Conservation (phyloP, 257 asterid genomes). For the Prunella vulgaris region DNA sequence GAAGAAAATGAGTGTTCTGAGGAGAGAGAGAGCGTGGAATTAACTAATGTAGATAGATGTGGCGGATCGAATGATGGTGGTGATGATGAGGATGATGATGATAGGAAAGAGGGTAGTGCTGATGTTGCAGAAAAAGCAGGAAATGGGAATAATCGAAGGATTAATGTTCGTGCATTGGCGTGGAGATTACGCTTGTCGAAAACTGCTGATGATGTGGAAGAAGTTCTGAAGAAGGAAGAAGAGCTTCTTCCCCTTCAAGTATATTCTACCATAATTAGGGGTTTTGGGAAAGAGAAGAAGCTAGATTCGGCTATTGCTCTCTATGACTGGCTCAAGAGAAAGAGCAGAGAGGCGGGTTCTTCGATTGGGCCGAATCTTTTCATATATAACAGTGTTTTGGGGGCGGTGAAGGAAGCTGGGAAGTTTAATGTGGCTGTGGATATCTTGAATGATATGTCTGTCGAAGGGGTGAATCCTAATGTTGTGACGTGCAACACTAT, state of each 20-base stretch:
- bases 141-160: conserved; percentile 21
- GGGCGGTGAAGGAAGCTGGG: conserved; percentile 59
- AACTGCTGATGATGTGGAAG: conserved; percentile 69
- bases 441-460: conserved; percentile 55
- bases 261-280: conserved; percentile 65
- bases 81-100: neutral
- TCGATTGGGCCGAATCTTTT: conserved; percentile 49
- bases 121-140: conserved; percentile 20
- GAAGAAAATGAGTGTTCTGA: conserved; percentile 29
- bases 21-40: conserved; percentile 12
- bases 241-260: conserved; percentile 72
- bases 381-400: conserved; percentile 76
- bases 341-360: conserved; percentile 38
- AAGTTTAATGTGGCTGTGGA: conserved; percentile 42
- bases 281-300: conserved; percentile 73
- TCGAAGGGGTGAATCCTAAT: conserved; percentile 56
- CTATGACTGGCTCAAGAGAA: conserved; percentile 79
- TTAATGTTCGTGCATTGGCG: conserved; percentile 68
- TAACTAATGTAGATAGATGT: neutral
- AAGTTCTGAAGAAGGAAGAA: conserved; percentile 49
- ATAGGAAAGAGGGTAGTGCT: no score
- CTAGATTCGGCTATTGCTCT: conserved; percentile 59
- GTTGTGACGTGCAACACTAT: conserved; percentile 70
- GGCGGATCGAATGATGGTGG: neutral
- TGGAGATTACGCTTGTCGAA: conserved; percentile 39